A percentile compares a stretch with the other conserved stretches of the same genome.
phyloP scores from a whole-genome alignment of 164 flowering plant species.

The Umbilicus rupestris region DNA sequence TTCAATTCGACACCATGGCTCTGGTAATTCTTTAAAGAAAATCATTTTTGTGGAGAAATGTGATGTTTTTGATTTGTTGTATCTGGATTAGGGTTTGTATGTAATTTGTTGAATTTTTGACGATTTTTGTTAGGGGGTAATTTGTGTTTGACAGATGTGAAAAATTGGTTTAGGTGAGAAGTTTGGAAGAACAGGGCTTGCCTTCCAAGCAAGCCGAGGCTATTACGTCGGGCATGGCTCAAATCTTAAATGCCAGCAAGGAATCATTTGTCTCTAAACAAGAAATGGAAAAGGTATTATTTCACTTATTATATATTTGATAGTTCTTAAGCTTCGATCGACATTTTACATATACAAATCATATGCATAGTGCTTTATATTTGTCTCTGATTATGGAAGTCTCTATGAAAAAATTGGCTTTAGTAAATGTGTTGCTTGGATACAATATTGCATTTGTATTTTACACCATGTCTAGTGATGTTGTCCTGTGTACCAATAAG shows the following conservation, averaged over 20 bases:
- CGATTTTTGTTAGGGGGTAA: neutral
- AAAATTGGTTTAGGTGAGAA: constrained; percentile 40
- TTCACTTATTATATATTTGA: neutral
- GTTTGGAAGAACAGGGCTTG: constrained; percentile 64
- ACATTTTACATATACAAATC: neutral
- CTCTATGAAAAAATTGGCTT: too few species aligned
- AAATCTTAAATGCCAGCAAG: constrained; percentile 66
- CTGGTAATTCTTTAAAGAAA: too few species aligned
- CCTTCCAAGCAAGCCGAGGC: constrained; percentile 84
- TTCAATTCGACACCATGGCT: constrained; percentile 11
- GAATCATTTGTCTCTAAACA: constrained; percentile 50
- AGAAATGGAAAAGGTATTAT: constrained; percentile 78
- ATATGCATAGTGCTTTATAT: neutral
- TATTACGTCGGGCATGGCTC: constrained; percentile 61
- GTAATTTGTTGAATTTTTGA: neutral
- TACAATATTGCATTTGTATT: neutral
- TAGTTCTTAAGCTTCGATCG: neutral
- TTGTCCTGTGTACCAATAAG: too few species aligned
- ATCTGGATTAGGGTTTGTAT: neutral
- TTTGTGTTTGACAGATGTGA: neutral
- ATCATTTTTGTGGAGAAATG: neutral
- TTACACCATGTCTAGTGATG: too few species aligned
- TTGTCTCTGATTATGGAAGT: neutral
- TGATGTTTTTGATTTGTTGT: too few species aligned
- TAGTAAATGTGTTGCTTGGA: too few species aligned